Percentiles rank a stretch among this genome's conserved stretches.
Conservation (phyloP, 331 rosid species). For the Rhamnella rubrinervis region DNA sequence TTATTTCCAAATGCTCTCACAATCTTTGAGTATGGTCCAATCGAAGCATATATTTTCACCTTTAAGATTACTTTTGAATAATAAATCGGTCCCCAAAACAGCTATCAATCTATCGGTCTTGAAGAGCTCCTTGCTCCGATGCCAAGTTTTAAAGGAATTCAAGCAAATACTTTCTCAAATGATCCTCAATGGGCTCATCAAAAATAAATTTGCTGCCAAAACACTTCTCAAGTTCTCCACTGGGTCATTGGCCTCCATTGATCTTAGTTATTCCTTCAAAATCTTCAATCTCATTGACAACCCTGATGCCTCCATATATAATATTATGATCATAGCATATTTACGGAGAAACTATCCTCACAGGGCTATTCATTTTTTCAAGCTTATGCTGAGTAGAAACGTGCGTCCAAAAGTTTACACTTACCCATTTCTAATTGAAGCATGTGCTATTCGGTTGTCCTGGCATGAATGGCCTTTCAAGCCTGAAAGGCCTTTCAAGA, state of each 20-base stretch:
- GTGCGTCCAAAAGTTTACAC: slow-evolving; percentile 48
- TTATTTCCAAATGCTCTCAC: too few relatives aligned
- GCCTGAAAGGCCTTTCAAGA: slow-evolving; percentile 31
- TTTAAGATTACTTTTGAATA: slow-evolving; percentile 21
- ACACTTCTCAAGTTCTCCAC: slow-evolving; percentile 46
- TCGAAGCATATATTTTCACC: slow-evolving; percentile 23
- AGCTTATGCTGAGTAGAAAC: slow-evolving; percentile 31
- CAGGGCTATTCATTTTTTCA: slow-evolving; percentile 36
- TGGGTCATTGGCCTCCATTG: slow-evolving; percentile 26
- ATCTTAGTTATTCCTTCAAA: slow-evolving; percentile 29
- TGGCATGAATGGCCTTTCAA: background rate
- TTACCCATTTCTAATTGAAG: slow-evolving; percentile 48
- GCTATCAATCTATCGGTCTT: slow-evolving; percentile 43
- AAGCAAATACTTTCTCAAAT: slow-evolving; percentile 55
- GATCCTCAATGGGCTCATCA: slow-evolving; percentile 50
- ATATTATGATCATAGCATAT: slow-evolving; percentile 56
- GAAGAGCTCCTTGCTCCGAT: slow-evolving; percentile 37
- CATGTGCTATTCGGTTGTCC: slow-evolving; percentile 38
- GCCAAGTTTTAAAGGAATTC: slow-evolving; percentile 37
- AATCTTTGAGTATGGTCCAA: slow-evolving; percentile 18
- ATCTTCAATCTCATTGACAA: slow-evolving; percentile 45
- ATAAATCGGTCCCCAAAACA: slow-evolving; percentile 26
- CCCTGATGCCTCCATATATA: slow-evolving; percentile 60
- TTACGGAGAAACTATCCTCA: slow-evolving; percentile 37
- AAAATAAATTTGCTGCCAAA: slow-evolving; percentile 54